These are phyloP conservation scores for Hericium erinaceus DNA, from an alignment of 768 basidiomycete genomes.

Conservation along the genomic window DNA sequence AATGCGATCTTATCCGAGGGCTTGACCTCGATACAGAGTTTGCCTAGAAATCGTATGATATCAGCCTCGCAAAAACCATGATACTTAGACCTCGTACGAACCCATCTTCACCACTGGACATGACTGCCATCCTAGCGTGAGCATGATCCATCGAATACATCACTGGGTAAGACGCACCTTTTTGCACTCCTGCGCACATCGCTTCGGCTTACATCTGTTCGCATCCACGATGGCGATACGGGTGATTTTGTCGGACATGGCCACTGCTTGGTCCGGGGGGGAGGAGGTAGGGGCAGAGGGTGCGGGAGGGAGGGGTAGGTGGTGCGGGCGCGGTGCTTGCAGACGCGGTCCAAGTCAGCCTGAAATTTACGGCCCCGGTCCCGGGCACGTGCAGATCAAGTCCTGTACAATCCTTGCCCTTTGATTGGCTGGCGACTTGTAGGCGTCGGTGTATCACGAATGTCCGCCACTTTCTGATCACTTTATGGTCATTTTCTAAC, in stretches of 20 bases:
- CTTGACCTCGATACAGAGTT: conserved; percentile 98
- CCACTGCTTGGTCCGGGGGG: background rate
- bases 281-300: background rate
- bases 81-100: conserved; percentile 22
- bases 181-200: conserved; percentile 97
- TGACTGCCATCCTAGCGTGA: conserved; percentile 36
- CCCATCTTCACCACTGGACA: conserved; percentile 99
- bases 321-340: background rate
- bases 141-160: conserved; percentile 3
- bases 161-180: conserved; percentile 44
- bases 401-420: background rate
- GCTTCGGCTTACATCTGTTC: conserved; percentile 93
- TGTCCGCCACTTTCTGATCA: no score
- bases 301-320: background rate
- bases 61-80: background rate
- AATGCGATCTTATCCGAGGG: conserved; percentile 94
- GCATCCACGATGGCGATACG: conserved; percentile 93
- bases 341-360: background rate
- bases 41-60: conserved; percentile 41
- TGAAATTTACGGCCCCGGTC: background rate
- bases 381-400: background rate
- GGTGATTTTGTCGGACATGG: conserved; percentile 92
- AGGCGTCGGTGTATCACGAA: no score
- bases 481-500: background rate
- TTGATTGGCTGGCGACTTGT: conserved; percentile 5